Percentiles rank a stretch among this genome's conserved stretches.
phyloP scores from a whole-genome alignment of 2,329 filamentous ascomycete species.

The Orbilia quercus region DNA sequence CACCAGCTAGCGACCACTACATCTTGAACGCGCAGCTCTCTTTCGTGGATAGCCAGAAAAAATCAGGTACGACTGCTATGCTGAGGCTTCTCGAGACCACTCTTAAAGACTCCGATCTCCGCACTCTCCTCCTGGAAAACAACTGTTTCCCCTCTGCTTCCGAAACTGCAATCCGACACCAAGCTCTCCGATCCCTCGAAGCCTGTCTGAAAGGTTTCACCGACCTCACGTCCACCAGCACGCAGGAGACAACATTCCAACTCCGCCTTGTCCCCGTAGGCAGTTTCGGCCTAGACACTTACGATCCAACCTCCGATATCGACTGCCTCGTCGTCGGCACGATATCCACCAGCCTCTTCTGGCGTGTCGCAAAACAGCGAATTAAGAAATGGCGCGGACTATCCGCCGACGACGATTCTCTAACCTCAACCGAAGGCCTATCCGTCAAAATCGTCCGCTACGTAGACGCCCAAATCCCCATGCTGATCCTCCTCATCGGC shows the following conservation, averaged over 20 bases:
- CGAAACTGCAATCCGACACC: constrained; percentile 64
- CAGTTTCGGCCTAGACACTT: constrained; percentile 73
- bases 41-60: constrained; percentile 64
- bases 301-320: constrained; percentile 72
- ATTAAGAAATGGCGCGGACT: constrained; percentile 65
- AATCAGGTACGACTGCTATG: constrained; percentile 47
- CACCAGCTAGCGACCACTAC: constrained; percentile 69
- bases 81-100: constrained; percentile 49
- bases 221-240: constrained; percentile 42
- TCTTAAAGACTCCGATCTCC: constrained; percentile 62
- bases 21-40: constrained; percentile 64
- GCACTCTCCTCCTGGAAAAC: constrained; percentile 62
- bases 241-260: constrained; percentile 61
- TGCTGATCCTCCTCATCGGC: constrained; percentile 72
- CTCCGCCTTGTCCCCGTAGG: constrained; percentile 73
- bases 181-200: constrained; percentile 66
- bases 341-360: constrained; percentile 72
- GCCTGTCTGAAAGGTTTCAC: constrained; percentile 63
- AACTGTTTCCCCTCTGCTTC: constrained; percentile 66
- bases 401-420: constrained; percentile 46
- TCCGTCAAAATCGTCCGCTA: constrained; percentile 69
- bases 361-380: constrained; percentile 70
- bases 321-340: constrained; percentile 75
- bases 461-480: constrained; percentile 71
- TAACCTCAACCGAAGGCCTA: constrained; percentile 50